phyloP scores from a whole-genome alignment of 73 alveolate species.

The Symbiodinium pilosum region DNA sequence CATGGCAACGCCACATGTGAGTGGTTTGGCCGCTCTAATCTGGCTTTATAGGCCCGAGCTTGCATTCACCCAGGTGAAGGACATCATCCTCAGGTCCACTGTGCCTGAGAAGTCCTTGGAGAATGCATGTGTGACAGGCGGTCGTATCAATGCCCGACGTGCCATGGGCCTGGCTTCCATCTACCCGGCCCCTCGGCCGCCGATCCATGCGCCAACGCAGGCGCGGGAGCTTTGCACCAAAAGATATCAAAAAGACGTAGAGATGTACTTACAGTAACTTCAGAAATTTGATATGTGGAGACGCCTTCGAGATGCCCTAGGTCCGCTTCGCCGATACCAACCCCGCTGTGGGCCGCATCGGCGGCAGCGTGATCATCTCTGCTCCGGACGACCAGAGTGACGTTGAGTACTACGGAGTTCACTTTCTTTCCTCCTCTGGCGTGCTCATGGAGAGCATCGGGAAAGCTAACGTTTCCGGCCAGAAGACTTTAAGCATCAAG shows the following conservation, averaged over 20 bases:
- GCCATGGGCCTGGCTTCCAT: constrained; percentile 46
- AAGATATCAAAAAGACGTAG: too few relatives aligned
- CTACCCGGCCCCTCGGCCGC: constrained; percentile 71
- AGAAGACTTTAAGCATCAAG: constrained; percentile 1
- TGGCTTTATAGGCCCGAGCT: constrained; percentile 52
- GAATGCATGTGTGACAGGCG: constrained; percentile 54
- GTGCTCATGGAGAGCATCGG: constrained; percentile 65
- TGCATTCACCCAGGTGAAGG: constrained; percentile 30
- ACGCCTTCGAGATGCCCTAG: too few relatives aligned
- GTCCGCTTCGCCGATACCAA: constrained; percentile 12
- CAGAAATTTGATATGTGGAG: too few relatives aligned
- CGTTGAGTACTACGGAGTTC: constrained; percentile 47
- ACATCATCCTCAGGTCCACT: constrained; percentile 25
- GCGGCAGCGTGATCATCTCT: constrained; percentile 24
- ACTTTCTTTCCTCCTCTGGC: constrained; percentile 58
- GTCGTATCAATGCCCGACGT: constrained; percentile 49
- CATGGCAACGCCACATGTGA: constrained; percentile 94
- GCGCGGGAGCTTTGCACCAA: too few relatives aligned
- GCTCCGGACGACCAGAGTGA: constrained; percentile 65
- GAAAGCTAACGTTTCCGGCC: constrained; percentile 37
- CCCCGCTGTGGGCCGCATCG: constrained; percentile 74
- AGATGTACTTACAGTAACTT: too few relatives aligned
- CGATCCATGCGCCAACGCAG: constrained; percentile 39
- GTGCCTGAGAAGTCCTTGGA: constrained; percentile 33
- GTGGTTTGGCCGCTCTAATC: constrained; percentile 86